A percentile compares a stretch with the other conserved stretches of the same genome.
Evolutionary conservation across 2,329 filamentous ascomycete species (phyloP).

Genomic region (Pleurostoma richardsiae): DNA sequence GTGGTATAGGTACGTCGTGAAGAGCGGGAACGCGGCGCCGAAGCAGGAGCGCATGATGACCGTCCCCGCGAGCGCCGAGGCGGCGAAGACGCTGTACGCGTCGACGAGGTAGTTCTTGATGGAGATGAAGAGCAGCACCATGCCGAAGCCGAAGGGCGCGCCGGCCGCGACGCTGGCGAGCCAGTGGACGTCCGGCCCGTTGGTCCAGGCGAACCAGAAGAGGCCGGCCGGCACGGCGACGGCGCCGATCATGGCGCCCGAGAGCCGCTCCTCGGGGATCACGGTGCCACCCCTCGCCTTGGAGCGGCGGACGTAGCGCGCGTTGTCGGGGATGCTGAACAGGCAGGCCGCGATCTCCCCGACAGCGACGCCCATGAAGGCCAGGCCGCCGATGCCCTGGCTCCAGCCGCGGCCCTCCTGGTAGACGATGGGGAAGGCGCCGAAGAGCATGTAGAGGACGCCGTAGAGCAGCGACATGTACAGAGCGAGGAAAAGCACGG

Average conservation of each 20-base stretch:
- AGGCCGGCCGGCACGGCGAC: slow-evolving; percentile 48
- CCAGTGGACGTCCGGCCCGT: slow-evolving; percentile 23
- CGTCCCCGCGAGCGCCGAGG: slow-evolving; percentile 75
- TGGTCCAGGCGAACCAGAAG: slow-evolving; percentile 56
- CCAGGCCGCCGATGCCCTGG: slow-evolving; percentile 41
- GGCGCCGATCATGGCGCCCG: slow-evolving; percentile 49
- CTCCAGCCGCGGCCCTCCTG: slow-evolving; percentile 41
- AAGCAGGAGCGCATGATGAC: slow-evolving; percentile 67
- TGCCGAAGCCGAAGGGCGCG: slow-evolving; percentile 70
- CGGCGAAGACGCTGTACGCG: slow-evolving; percentile 76
- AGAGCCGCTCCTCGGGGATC: slow-evolving; percentile 52
- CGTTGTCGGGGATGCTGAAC: slow-evolving; percentile 37
- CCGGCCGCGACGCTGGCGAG: slow-evolving; percentile 7
- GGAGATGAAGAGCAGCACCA: slow-evolving; percentile 75
- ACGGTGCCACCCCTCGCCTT: slow-evolving; percentile 39
- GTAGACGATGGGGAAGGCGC: slow-evolving; percentile 45
- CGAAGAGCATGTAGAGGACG: slow-evolving; percentile 36
- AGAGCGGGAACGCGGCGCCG: slow-evolving; percentile 74
- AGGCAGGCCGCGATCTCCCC: slow-evolving; percentile 37
- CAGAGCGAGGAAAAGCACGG: slow-evolving; percentile 49
- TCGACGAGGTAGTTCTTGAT: slow-evolving; percentile 74
- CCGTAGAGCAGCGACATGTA: slow-evolving; percentile 30
- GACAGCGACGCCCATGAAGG: slow-evolving; percentile 52
- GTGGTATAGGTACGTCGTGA: slow-evolving; percentile 67
- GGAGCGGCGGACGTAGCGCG: slow-evolving; percentile 36